Base-by-base conservation (phyloP, 1,139 yeast species). In the Diutina neorugosa region DNA sequence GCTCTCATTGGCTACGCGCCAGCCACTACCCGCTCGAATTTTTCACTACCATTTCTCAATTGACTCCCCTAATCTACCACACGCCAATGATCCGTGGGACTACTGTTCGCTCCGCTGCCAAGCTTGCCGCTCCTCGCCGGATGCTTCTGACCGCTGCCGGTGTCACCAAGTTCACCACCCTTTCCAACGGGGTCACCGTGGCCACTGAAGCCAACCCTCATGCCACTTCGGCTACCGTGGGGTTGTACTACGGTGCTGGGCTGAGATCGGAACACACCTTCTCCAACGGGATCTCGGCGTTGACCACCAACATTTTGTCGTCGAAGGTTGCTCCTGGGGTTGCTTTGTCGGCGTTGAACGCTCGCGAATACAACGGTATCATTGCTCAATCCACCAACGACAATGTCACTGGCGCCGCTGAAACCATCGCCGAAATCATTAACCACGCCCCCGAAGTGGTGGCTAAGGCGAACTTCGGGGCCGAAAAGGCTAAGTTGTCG, bases 221-320 rank as follows among this genome's bases (percentile, higher is more conserved):
- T 57, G 81, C 86, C 56, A 64, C 74, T 55, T 66, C 81, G 40
- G 73, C 88, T 46, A 74, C 88, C 44, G 74, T 85, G 59, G 93
- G 93, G 67, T 69, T 85, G 55, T 86, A 77, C 68, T 71, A 77
- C 63, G 85, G 84, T 58, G 86, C 89, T 53, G 95, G 95, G 66
- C 82, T 91, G 53, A 76, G 90, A 67, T 69, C 86, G 53, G 95
- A 86, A 70, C 86, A 83, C 69, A 77, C 86, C 53, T 84, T 81
- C 78, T 82, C 82, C 73, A 85, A 86, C 61, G 95, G 95, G 78
- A 79, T 84, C 54, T 77, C 91, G 54, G 80, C 86, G 57, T 71
- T 86, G 63, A 73, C 83, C 60, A 70, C 85, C 66, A 71, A 75
- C 59, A 67, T 78, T 44, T 73, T 84, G 65, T 69, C 71, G 51